phyloP scores from a whole-genome alignment of 345 rosid species.

The Salix exigua region DNA sequence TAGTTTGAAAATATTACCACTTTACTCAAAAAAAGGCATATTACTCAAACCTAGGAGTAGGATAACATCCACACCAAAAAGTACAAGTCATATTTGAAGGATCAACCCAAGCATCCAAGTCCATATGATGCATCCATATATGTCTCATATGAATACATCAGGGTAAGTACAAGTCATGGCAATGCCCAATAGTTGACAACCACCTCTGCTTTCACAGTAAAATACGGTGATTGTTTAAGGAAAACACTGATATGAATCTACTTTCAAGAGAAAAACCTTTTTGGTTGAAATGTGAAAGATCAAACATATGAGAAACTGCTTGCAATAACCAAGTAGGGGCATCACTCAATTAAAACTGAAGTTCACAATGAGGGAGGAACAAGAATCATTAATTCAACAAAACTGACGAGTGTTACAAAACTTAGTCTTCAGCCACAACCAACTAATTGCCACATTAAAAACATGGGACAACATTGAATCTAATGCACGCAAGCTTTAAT shows the following conservation, averaged over 20 bases:
- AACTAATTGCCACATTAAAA: not conserved
- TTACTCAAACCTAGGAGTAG: not conserved
- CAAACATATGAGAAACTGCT: not conserved
- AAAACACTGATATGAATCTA: not conserved
- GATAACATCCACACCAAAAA: not conserved
- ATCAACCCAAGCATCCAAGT: not conserved
- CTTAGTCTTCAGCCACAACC: not conserved
- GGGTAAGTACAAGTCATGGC: not conserved
- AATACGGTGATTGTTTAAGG: not conserved
- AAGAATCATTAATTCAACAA: not conserved
- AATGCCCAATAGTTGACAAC: not conserved
- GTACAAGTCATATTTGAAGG: not conserved
- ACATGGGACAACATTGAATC: not conserved
- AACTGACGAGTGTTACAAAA: not conserved
- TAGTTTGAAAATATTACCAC: too few species aligned
- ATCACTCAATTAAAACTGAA: not conserved
- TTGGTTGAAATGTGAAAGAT: not conserved
- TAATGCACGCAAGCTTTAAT: not conserved
- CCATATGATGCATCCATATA: not conserved
- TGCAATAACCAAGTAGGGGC: not conserved
- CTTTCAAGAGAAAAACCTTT: not conserved
- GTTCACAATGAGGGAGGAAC: not conserved
- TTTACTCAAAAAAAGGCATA: too few species aligned
- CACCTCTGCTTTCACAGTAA: not conserved
- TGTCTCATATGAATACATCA: not conserved